Evolutionary conservation across 805 yeast genomes (phyloP), one percentile per base, ranked within the genome.

Genomic region (Monosporozyma siamensis): DNA sequence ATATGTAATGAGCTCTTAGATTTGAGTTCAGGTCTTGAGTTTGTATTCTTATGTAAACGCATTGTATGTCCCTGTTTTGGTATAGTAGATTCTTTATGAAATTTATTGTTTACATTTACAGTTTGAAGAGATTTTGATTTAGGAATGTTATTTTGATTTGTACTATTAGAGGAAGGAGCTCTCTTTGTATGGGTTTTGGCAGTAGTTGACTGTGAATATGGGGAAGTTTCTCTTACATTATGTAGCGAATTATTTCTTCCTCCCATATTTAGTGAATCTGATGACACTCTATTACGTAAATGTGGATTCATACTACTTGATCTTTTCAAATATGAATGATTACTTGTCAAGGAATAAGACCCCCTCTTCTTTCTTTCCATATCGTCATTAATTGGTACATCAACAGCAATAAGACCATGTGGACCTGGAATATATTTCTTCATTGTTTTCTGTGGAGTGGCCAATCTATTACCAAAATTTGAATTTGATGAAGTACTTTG

Each of bases 401-500:
- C 89, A 4, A 82, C 67, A 8, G 80, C 69, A 39, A 79, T 73
- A 43, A 82, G 68, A 11, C 92, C 92, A 51, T 75, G 70, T 3
- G 84, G 78, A 2, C 87, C 80, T 2, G 92, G 90, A 37, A 82
- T 70, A 63, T 82, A 82, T 48, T 76, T 80, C 49, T 78, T 80
- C 8, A 81, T 72, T 64, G 74, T 80, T 42, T 66, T 72, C 26
- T 48, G 51, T 38, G 41, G 44, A 6, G 29, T 15, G 14, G 38
- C 23, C 4, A 39, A 25, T 4, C n/a, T n/a, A n/a, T n/a, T n/a
- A n/a, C n/a, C n/a, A n/a, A 22, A 20, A 17, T 43, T 37, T 7
- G 47, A 37, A 15, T 17, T 26, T 10, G 39, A 22, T n/a, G 38
- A 36, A 1, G 11, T 26, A n/a, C 54, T 48, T 41, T 58, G 59